Evolutionary conservation across 164 flowering plant genomes (phyloP).

Genomic region (Malania oleifera): DNA sequence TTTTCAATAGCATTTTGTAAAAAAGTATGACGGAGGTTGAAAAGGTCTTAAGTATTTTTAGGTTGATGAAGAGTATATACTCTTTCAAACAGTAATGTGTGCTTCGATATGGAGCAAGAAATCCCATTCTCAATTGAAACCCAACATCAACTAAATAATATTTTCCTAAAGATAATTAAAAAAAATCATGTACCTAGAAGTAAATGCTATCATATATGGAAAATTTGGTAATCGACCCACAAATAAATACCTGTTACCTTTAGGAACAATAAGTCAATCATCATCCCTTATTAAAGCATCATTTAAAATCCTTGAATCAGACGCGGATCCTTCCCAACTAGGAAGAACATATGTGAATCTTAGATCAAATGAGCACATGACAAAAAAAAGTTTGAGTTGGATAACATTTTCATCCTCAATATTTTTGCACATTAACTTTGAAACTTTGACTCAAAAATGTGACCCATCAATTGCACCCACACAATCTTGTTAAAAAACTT

Average conservation of each 20-base stretch:
- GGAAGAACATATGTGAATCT: slow-evolving; percentile 2
- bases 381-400: background rate
- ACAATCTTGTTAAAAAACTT: too few relatives aligned
- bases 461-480: slow-evolving; percentile 3
- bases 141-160: slow-evolving; percentile 6
- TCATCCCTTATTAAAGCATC: background rate
- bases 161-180: background rate
- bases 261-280: too few relatives aligned
- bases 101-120: background rate
- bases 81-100: too few relatives aligned
- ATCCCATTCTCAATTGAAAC: background rate
- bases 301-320: slow-evolving; percentile 2
- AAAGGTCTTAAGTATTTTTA: background rate
- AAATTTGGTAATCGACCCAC: background rate
- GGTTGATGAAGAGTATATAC: too few relatives aligned
- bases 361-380: background rate
- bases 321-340: slow-evolving; percentile 2
- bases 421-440: background rate
- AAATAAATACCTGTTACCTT: too few relatives aligned
- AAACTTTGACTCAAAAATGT: background rate
- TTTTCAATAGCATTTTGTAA: background rate
- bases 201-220: background rate
- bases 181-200: background rate
- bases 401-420: background rate
- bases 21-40: background rate